These are phyloP conservation scores for Diplodia corticola DNA, from an alignment of 2,329 filamentous ascomycete species.

Conservation along the genomic window DNA sequence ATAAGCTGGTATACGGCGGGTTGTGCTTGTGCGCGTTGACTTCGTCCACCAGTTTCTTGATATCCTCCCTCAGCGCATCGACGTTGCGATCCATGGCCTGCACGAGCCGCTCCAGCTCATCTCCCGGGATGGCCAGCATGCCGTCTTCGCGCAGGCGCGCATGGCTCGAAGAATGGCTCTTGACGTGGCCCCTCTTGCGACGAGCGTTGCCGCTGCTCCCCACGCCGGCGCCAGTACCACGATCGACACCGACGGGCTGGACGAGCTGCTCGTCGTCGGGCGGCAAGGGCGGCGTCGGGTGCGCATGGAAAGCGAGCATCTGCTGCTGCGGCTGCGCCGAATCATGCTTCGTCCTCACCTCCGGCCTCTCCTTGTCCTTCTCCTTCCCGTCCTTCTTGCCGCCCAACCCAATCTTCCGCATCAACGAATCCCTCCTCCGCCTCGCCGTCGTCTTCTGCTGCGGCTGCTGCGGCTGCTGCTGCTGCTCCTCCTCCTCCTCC, in stretches of 20 bases:
- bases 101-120: conserved; percentile 9
- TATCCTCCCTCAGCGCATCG: conserved; percentile 6
- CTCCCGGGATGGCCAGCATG: not conserved
- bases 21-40: conserved; percentile 11
- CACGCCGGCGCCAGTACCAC: not conserved
- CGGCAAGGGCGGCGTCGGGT: not conserved
- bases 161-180: conserved; percentile 2
- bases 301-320: not conserved
- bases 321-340: not conserved
- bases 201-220: not conserved
- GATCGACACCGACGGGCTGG: not conserved
- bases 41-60: conserved; percentile 7
- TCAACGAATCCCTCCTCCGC: not conserved
- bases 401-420: not conserved
- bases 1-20: not conserved
- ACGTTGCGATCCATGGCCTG: conserved; percentile 8
- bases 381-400: not conserved
- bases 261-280: not conserved
- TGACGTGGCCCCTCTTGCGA: not conserved
- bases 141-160: not conserved
- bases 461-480: too few relatives aligned
- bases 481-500: too few relatives aligned
- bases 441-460: not conserved
- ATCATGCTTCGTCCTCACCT: not conserved
- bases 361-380: conserved; percentile 3